Evolutionary conservation across 2,329 filamentous ascomycete species (phyloP), one percentile per base, ranked within the genome.

Genomic region (Zelopaecilomyces penicillatus): DNA sequence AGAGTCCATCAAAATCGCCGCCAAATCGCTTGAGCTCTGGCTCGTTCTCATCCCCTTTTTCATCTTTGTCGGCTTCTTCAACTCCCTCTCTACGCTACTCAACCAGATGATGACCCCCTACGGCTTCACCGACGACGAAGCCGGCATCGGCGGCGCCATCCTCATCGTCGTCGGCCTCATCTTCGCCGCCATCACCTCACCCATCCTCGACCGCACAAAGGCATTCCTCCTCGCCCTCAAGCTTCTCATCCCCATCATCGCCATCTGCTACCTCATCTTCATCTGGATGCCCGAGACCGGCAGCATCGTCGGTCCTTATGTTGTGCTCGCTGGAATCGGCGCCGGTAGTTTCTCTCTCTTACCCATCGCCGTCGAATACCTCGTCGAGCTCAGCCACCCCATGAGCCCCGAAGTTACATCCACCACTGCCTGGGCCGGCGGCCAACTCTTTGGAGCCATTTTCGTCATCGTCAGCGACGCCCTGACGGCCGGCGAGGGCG

Each of bases 71-170:
- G 89, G 85, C 56, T 83, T 93, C 69, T 98, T 98, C 80, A 97
- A 97, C 73, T 85, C 85, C 53, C 72, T 90, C 53, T 94, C 89
- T 41, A 85, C 85, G 2, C 78, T 97, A 1, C 74, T 97, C 7
- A 95, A 91, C 68, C 91, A 96, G 61, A 87, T 97, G 60, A 77
- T 97, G 51, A 71, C 78, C 34, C 93, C 93, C 0, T 91, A 96
- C 66, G 85, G 80, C 56, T 95, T 88, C 74, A 76, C 70, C 47
- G 85, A 95, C 61, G 83, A 84, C 52, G 76, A 95, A 45, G 87
- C 91, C 26, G 93, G 93, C 31, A 90, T 97, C 56, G 88, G 83
- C 8, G 93, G 93, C 51, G 93, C 86, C 1, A 65, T 97, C 6
- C 76, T 97, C 31, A 97, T 97, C 60, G 74, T 95, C 39, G 86